Conservation (phyloP, 306 rosid genomes). For the Urtica urens region DNA sequence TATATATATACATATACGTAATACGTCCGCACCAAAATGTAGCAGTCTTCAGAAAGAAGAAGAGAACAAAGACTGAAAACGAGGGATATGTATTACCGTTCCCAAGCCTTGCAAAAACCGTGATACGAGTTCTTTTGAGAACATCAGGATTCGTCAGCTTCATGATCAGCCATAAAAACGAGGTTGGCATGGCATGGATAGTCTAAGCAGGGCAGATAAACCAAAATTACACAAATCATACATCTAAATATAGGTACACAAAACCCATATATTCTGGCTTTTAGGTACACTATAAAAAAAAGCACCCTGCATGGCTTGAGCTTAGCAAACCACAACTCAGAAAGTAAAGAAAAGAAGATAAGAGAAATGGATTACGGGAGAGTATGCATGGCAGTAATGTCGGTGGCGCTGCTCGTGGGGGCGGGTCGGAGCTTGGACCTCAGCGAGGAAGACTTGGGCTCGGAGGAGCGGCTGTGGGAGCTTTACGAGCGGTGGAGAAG, state of each 20-base stretch:
- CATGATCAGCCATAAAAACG: constrained; percentile 5
- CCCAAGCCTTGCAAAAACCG: constrained; percentile 10
- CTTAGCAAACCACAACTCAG: neutral
- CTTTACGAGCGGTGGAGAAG: constrained; percentile 41
- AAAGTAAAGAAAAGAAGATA: neutral
- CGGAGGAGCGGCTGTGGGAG: constrained; percentile 29
- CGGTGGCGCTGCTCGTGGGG: constrained; percentile 19
- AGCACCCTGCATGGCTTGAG: too few species aligned
- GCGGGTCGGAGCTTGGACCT: constrained; percentile 26
- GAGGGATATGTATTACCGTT: neutral
- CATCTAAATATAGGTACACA: neutral
- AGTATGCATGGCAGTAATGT: constrained; percentile 12
- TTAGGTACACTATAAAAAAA: constrained; percentile 1
- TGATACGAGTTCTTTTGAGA: neutral
- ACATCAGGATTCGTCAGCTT: constrained; percentile 11
- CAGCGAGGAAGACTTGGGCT: constrained; percentile 31
- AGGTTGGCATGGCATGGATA: constrained; percentile 17
- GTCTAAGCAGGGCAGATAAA: neutral
- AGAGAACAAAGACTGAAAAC: neutral
- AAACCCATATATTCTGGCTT: constrained; percentile 2
- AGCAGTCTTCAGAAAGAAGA: neutral
- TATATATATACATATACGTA: too few species aligned
- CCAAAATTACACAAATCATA: neutral
- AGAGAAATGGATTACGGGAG: constrained; percentile 10
- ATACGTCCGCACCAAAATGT: too few species aligned